Evolutionary conservation across 2,329 filamentous ascomycete genomes (phyloP).

Genomic region (Penicillium glabrum): DNA sequence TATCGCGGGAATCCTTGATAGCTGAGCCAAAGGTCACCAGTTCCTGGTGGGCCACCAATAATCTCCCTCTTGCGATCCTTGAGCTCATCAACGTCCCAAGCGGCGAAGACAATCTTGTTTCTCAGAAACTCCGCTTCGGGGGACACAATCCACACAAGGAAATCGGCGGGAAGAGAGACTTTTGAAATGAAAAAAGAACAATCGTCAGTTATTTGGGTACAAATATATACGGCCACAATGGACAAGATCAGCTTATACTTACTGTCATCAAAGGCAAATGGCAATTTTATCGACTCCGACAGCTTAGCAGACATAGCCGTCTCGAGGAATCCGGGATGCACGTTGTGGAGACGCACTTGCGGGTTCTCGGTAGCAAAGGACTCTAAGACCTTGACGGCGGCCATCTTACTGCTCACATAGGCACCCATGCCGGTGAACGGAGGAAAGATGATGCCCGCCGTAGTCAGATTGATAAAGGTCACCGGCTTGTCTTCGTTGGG

Average conservation of each 20-base stretch:
- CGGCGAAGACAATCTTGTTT: conserved; percentile 36
- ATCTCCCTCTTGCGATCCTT: conserved; percentile 20
- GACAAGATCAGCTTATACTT: conserved; percentile 1
- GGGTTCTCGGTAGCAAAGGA: conserved; percentile 13
- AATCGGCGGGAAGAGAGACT: conserved; percentile 26
- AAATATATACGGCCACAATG: not conserved
- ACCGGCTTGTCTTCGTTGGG: not conserved
- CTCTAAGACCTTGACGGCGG: conserved; percentile 11
- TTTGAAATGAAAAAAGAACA: not conserved
- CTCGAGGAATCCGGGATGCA: conserved; percentile 16
- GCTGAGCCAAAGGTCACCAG: not conserved
- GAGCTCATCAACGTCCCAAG: conserved; percentile 45
- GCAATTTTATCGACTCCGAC: conserved; percentile 7
- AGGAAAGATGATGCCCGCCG: conserved; percentile 7
- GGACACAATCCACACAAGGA: conserved; percentile 39
- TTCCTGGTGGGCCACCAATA: conserved; percentile 5
- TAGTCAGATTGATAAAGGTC: not conserved
- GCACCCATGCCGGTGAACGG: conserved; percentile 12
- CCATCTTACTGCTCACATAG: conserved; percentile 15
- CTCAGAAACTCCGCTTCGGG: conserved; percentile 41
- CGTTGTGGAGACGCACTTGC: conserved; percentile 16
- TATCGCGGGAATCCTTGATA: not conserved
- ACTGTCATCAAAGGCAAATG: conserved; percentile 11
- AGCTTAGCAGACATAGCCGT: conserved; percentile 20
- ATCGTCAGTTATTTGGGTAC: no score